Conservation (phyloP, 225 moss, liverwort and hornwort species). For the Asterella californica region DNA sequence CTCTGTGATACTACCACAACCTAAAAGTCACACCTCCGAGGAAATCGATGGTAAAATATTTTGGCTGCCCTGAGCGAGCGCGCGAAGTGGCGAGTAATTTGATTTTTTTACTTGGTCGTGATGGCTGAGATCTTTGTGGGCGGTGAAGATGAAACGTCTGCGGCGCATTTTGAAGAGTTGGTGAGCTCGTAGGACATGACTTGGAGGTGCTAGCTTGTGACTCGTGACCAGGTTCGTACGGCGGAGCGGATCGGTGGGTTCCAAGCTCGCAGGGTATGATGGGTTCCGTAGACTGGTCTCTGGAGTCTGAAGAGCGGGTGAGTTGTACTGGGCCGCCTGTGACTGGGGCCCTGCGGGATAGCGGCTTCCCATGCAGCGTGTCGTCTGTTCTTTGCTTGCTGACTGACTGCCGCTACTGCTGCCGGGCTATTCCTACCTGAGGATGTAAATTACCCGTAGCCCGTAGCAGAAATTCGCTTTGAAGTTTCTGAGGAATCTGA, state of each 20-base stretch:
- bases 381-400: background rate
- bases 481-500: background rate
- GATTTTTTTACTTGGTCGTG: too few species aligned
- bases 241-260: background rate
- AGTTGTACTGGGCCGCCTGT: background rate
- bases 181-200: background rate
- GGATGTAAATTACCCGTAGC: background rate
- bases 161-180: too few species aligned
- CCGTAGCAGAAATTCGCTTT: background rate
- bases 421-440: background rate
- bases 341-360: background rate
- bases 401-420: background rate
- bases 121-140: too few species aligned
- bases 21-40: background rate
- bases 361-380: background rate
- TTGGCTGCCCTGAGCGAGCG: too few species aligned
- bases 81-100: too few species aligned
- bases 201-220: background rate
- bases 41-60: too few species aligned
- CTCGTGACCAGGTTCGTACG: background rate
- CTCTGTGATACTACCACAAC: background rate
- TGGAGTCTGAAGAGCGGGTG: slow-evolving; percentile 18
- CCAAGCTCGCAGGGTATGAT: background rate
- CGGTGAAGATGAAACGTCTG: too few species aligned
- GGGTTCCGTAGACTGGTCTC: background rate